phyloP scores from a whole-genome alignment of 345 rosid species.

The Gynandropsis gynandra region DNA sequence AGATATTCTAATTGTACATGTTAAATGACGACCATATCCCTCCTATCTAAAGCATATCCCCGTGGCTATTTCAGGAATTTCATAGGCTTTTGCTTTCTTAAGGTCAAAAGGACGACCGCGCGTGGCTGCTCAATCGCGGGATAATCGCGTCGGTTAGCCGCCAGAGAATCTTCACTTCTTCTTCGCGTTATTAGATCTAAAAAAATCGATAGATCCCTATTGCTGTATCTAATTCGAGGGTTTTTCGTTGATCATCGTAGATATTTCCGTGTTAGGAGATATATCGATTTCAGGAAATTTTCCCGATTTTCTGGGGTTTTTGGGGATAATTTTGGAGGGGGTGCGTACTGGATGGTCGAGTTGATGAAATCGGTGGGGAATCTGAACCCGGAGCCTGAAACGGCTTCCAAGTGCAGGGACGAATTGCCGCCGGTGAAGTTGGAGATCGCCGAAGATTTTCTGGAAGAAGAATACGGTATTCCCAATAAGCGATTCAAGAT shows the following conservation, averaged over 20 bases:
- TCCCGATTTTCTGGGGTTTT: constrained; percentile 3
- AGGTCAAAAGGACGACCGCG: constrained; percentile 13
- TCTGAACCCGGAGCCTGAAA: constrained; percentile 37
- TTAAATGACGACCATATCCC: too few species aligned
- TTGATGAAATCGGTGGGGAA: constrained; percentile 71
- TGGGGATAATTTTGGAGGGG: constrained; percentile 4
- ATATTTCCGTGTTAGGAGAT: constrained; percentile 20
- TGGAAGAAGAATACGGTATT: constrained; percentile 69
- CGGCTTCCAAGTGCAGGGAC: constrained; percentile 35
- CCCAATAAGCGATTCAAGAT: constrained; percentile 63
- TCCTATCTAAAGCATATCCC: too few species aligned
- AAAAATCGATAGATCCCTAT: constrained; percentile 17
- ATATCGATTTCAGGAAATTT: constrained; percentile 3
- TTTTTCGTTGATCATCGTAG: constrained; percentile 16
- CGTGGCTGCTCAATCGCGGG: constrained; percentile 13
- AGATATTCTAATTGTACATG: too few species aligned
- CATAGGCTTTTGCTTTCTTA: too few species aligned
- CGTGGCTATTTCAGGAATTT: too few species aligned
- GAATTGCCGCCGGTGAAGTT: constrained; percentile 71
- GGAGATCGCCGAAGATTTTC: constrained; percentile 66
- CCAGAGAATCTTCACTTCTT: constrained; percentile 26
- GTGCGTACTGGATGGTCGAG: constrained; percentile 51
- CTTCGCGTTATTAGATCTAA: neutral
- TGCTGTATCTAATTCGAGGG: constrained; percentile 25
- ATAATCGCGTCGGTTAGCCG: constrained; percentile 29